Percentiles rank a stretch among this genome's conserved stretches.
Conservation (phyloP, 164 flowering plant genomes). For the Sextonia rubra region DNA sequence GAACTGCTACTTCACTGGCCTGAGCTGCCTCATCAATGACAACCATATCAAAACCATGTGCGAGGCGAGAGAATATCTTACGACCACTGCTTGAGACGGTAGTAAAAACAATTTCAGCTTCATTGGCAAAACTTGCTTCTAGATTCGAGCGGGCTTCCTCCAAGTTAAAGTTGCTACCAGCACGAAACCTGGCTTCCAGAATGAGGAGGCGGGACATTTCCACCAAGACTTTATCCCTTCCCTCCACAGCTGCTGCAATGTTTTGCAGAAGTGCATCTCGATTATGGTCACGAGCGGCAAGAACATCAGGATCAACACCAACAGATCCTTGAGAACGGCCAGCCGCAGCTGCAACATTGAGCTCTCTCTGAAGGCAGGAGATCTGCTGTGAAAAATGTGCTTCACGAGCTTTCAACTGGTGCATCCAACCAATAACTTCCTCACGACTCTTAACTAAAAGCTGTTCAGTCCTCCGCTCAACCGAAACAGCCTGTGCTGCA, state of each 20-base stretch:
- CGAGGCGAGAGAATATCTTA: conserved; percentile 78
- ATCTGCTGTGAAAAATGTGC: conserved; percentile 65
- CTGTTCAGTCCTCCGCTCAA: conserved; percentile 88
- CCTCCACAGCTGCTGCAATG: conserved; percentile 87
- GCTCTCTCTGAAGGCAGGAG: conserved; percentile 63
- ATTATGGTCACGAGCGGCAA: conserved; percentile 77
- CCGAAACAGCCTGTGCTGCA: conserved; percentile 98
- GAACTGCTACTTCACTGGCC: conserved; percentile 89
- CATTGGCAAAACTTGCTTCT: conserved; percentile 97
- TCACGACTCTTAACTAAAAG: conserved; percentile 72
- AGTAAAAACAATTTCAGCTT: conserved; percentile 96
- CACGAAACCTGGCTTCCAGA: conserved; percentile 65
- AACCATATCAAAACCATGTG: conserved; percentile 98
- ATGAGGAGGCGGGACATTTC: conserved; percentile 84
- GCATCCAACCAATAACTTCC: conserved; percentile 73
- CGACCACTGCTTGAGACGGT: conserved; percentile 97
- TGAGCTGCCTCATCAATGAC: conserved; percentile 98
- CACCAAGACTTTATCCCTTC: conserved; percentile 75
- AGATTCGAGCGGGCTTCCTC: conserved; percentile 91
- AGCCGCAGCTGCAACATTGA: conserved; percentile 63
- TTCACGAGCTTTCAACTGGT: conserved; percentile 60
- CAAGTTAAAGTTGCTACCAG: conserved; percentile 59
- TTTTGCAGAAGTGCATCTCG: conserved; percentile 72
- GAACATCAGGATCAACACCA: conserved; percentile 93
- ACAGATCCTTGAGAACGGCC: conserved; percentile 90